A percentile compares a stretch with the other conserved stretches of the same genome.
Conservation (phyloP, 2,329 filamentous ascomycete species). For the Aspergillus pseudoterreus region DNA sequence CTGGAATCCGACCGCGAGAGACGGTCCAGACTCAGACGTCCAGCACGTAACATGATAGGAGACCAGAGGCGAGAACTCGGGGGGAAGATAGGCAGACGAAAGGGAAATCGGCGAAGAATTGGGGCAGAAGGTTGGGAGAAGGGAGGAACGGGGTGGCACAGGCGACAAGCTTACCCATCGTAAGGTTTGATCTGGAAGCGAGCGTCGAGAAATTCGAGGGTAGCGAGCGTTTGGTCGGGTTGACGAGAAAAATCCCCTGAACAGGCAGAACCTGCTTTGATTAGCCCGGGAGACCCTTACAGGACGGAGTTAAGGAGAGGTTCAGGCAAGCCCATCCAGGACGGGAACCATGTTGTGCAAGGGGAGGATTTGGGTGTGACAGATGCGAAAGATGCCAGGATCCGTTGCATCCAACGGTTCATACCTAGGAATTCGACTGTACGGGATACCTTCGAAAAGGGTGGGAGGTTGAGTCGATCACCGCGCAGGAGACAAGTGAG, state of each 20-base stretch:
- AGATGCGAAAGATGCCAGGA: not conserved
- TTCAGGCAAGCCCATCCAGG: not conserved
- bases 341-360: not conserved
- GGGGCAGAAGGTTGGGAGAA: constrained; percentile 8
- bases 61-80: constrained; percentile 8
- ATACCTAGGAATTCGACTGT: not conserved
- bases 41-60: constrained; percentile 12
- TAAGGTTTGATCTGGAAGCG: constrained; percentile 23
- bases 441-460: constrained; percentile 7
- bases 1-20: constrained; percentile 9
- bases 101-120: constrained; percentile 1
- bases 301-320: constrained; percentile 12
- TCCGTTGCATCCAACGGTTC: not conserved
- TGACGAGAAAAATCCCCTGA: constrained; percentile 28
- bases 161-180: constrained; percentile 38
- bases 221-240: constrained; percentile 14
- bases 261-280: constrained; percentile 16
- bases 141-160: constrained; percentile 7
- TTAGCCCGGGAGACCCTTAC: constrained; percentile 19
- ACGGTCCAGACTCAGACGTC: constrained; percentile 16
- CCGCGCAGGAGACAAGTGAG: constrained; percentile 6
- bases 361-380: not conserved
- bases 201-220: constrained; percentile 16
- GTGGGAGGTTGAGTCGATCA: constrained; percentile 9
- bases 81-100: not conserved